Evolutionary conservation across 2,329 filamentous ascomycete species (phyloP), one percentile per base, ranked within the genome.

Genomic region (Fusarium neocosmosporiellum): DNA sequence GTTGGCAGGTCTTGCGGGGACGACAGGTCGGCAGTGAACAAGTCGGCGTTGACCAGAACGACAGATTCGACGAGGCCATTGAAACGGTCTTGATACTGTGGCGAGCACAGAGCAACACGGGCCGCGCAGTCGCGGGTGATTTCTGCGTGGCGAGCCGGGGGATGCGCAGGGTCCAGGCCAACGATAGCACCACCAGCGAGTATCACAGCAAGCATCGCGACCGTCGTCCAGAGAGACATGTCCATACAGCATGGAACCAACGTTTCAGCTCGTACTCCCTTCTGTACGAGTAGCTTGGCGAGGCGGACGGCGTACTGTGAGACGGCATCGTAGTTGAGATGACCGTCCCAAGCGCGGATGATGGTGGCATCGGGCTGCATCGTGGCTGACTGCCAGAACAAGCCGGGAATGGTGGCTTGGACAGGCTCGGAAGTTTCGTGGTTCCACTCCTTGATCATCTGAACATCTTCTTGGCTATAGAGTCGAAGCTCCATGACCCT

Each of bases 111-210:
- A 2, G 11, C 59, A 18, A 78, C 9, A 13, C 4, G 18, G 9
- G 76, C 66, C 1, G 60, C 48, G 20, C 66, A 69, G 20, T 70
- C 59, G 2, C 41, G 55, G 0, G 63, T n/a, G 20, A 72, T 70
- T 13, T 68, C 57, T 22, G 33, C 34, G 7, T 75, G 73, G 0
- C 73, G 73, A 18, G 69, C 65, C 0, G 48, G 43, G 0, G 77
- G 75, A 29, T 77, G 69, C 0, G 58, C 63, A 1, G 78, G 73
- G 8, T 79, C 77, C 20, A 79, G 20, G 0, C 77, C 76, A 22
- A 79, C 61, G n/a, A 75, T 67, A 0, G 68, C 66, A 18, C 75
- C 78, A 1, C 78, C 78, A 2, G 76, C 71, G 10, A 78, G 76
- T 2, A 73, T 33, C 4, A 79, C 70, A 7, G 75, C 76, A 4